Evolutionary conservation across 2,329 filamentous ascomycete species (phyloP).

Genomic region (Colletotrichum sp.): DNA sequence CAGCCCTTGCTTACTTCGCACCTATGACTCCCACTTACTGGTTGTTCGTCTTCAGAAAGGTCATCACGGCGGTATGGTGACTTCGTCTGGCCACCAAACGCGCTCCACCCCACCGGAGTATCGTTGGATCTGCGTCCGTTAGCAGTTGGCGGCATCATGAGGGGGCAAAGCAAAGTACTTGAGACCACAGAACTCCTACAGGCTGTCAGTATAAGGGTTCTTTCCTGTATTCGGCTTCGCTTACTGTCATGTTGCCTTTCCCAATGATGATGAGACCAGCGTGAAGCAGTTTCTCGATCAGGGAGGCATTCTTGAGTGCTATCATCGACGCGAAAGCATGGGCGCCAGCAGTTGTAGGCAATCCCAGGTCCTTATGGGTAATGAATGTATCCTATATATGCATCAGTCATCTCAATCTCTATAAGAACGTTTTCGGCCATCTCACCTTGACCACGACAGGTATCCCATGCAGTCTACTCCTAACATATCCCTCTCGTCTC

Average conservation of each 20-base stretch:
- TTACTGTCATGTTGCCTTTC: conserved; percentile 43
- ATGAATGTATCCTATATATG: conserved; percentile 38
- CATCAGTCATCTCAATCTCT: not conserved
- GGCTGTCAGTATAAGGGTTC: not conserved
- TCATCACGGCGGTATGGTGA: conserved; percentile 23
- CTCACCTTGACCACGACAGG: conserved; percentile 42
- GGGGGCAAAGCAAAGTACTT: not conserved
- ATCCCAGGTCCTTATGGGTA: conserved; percentile 37
- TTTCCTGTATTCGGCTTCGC: not conserved
- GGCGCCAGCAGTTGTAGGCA: conserved; percentile 45
- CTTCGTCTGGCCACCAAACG: conserved; percentile 29
- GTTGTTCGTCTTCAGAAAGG: conserved; percentile 19
- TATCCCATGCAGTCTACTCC: conserved; percentile 45
- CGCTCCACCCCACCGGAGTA: conserved; percentile 43
- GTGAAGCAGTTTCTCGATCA: conserved; percentile 39
- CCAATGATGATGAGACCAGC: conserved; percentile 45
- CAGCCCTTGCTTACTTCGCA: not conserved
- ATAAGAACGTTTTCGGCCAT: not conserved
- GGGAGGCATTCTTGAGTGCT: conserved; percentile 38
- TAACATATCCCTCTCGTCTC: conserved; percentile 34
- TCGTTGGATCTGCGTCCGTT: conserved; percentile 33
- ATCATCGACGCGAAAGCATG: conserved; percentile 40
- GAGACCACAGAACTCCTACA: not conserved
- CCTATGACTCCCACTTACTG: not conserved
- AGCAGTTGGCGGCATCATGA: not conserved